phyloP scores from a whole-genome alignment of 2,329 filamentous ascomycete genomes.

The Paracoccidioides lutzii region DNA sequence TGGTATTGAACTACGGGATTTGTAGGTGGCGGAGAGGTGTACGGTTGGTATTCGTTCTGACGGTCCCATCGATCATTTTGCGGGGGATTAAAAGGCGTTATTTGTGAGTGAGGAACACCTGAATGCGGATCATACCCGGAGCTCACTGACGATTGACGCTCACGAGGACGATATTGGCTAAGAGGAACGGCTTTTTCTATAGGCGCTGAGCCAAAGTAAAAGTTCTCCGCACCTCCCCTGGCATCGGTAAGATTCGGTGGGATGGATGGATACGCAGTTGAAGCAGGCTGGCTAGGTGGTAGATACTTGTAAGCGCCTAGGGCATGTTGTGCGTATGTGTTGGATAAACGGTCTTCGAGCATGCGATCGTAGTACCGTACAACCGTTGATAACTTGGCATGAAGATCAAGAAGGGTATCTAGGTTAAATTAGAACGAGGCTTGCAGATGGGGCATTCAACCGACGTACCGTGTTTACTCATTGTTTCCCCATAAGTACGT shows the following conservation, averaged over 20 bases:
- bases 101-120: constrained; percentile 12
- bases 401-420: constrained; percentile 88
- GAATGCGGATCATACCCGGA: not conserved
- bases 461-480: constrained; percentile 92
- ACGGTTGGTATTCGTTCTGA: constrained; percentile 4
- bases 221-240: constrained; percentile 56
- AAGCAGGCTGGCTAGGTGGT: constrained; percentile 38
- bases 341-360: constrained; percentile 89
- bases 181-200: constrained; percentile 36
- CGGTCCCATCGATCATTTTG: constrained; percentile 4
- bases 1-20: constrained; percentile 1
- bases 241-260: constrained; percentile 39
- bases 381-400: constrained; percentile 89
- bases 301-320: constrained; percentile 46
- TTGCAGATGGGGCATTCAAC: not conserved
- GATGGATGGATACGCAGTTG: constrained; percentile 59
- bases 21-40: constrained; percentile 14
- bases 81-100: constrained; percentile 6
- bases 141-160: constrained; percentile 4
- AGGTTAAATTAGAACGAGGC: constrained; percentile 11
- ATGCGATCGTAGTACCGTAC: constrained; percentile 96
- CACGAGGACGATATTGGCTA: constrained; percentile 37
- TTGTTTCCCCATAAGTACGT: constrained; percentile 91
- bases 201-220: constrained; percentile 58
- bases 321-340: constrained; percentile 74